Conservation (phyloP, 2,329 filamentous ascomycete genomes). For the Fusarium acutatum region DNA sequence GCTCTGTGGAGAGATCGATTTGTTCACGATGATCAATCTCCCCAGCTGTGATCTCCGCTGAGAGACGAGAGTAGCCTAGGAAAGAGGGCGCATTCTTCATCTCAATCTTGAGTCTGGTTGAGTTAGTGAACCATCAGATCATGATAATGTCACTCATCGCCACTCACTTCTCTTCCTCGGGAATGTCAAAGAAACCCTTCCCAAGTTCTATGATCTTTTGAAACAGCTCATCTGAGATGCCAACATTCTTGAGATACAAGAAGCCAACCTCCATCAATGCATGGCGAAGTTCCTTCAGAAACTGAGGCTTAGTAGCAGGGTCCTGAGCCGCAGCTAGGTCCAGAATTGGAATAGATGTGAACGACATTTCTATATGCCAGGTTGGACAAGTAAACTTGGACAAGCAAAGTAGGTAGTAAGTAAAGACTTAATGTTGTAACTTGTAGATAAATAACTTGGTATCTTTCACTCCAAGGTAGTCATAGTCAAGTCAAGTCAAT, state of each 20-base stretch:
- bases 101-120: conserved; percentile 67
- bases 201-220: conserved; percentile 72
- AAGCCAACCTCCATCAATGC: conserved; percentile 89
- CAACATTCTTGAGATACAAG: conserved; percentile 83
- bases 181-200: conserved; percentile 79
- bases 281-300: conserved; percentile 75
- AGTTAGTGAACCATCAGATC: not conserved
- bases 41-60: conserved; percentile 76
- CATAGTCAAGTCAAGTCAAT: not conserved
- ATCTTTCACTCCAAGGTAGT: conserved; percentile 22
- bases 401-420: not conserved
- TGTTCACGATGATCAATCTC: conserved; percentile 84
- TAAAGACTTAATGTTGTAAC: not conserved
- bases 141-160: not conserved
- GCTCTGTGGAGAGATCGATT: conserved; percentile 84
- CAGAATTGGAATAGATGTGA: conserved; percentile 79
- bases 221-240: conserved; percentile 72
- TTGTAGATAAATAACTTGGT: conserved; percentile 35
- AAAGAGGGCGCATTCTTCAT: conserved; percentile 80
- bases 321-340: conserved; percentile 74
- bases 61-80: conserved; percentile 73
- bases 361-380: conserved; percentile 61
- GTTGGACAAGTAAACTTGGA: not conserved
- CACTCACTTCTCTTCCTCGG: conserved; percentile 75
- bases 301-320: conserved; percentile 73